Evolutionary conservation across 2,329 filamentous ascomycete genomes (phyloP), one percentile per base, ranked within the genome.

Genomic region (Salinomyces thailandicus): DNA sequence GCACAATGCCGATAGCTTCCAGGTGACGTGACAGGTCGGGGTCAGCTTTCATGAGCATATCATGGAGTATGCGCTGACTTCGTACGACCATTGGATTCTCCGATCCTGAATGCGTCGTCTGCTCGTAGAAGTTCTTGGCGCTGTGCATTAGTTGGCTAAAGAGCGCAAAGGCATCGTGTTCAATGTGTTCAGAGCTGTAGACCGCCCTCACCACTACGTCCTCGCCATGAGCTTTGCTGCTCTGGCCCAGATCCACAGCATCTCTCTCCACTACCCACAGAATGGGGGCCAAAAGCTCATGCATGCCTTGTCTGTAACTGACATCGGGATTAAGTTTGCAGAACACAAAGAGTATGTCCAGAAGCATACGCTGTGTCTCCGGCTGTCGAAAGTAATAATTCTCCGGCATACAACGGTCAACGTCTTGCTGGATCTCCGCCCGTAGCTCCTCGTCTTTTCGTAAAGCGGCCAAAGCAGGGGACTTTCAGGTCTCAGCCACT

Each of bases 301-400:
- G 91, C 89, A 98, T 98, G 8, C 91, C 91, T 63, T 98, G 91
- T n/a, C 91, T 77, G 57, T 98, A 98, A 12, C 85, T 85, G 36
- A 85, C 72, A 48, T 81, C 77, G 2, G 85, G 85, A 53, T 96
- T 85, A 36, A 93, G 72, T 60, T 94, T 96, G 64, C 86, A 91
- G 62, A 87, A 96, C 47, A 98, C 74, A 60, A 96, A 98, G 20
- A 98, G 68, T 19, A 95, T 78, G 54, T 98, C 84, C 19, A 93
- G 64, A 50, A 98, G 79, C 60, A 85, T 82, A 28, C 69, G 71
- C 58, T 96, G 91, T 1, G 83, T 84, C 11, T 71, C 65, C 9
- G 79, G 74, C 48, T 87, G 75, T 39, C 87, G 85, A 53, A 96
- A 98, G 57, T 89, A 93, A 31, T 77, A 74, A 52, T 91, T 87